These are phyloP conservation scores for Aureobasidium melanogenum DNA, from an alignment of 2,329 filamentous ascomycete genomes.

Conservation along the genomic window DNA sequence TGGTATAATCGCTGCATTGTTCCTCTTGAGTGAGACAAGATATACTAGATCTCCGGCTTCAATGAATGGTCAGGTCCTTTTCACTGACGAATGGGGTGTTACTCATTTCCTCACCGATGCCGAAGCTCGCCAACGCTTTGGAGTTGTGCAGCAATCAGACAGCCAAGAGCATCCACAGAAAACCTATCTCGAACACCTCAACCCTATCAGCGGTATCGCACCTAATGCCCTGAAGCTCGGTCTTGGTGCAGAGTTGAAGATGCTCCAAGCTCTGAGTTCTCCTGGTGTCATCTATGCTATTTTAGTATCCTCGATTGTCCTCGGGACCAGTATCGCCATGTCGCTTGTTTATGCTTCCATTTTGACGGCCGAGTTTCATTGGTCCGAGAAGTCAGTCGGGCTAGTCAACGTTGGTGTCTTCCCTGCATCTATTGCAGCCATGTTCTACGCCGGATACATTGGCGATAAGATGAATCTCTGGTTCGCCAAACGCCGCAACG, in stretches of 20 bases:
- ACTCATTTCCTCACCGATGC: constrained; percentile 27
- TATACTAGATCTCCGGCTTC: constrained; percentile 29
- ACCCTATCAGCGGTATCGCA: constrained; percentile 11
- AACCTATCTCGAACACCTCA: constrained; percentile 15
- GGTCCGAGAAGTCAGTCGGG: constrained; percentile 20
- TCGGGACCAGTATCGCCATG: constrained; percentile 31
- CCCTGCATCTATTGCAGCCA: constrained; percentile 18
- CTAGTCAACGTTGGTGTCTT: constrained; percentile 21
- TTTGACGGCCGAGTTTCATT: constrained; percentile 26
- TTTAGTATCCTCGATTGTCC: constrained; percentile 28
- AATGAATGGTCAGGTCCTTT: constrained; percentile 27
- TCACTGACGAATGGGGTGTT: constrained; percentile 33
- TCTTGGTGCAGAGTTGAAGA: constrained; percentile 21
- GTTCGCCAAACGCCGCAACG: constrained; percentile 26
- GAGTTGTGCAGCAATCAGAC: constrained; percentile 10
- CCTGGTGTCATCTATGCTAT: constrained; percentile 33
- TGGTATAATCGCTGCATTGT: constrained; percentile 30
- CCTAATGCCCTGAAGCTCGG: constrained; percentile 15
- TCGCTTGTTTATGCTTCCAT: constrained; percentile 32
- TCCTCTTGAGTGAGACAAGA: constrained; percentile 33
- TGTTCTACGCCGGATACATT: constrained; percentile 20
- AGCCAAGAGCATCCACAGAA: constrained; percentile 5
- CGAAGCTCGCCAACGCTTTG: constrained; percentile 20
- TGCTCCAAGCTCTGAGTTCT: constrained; percentile 27
- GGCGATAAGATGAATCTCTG: constrained; percentile 21